Conservation (phyloP, 768 basidiomycete species). For the Mycena rosella region DNA sequence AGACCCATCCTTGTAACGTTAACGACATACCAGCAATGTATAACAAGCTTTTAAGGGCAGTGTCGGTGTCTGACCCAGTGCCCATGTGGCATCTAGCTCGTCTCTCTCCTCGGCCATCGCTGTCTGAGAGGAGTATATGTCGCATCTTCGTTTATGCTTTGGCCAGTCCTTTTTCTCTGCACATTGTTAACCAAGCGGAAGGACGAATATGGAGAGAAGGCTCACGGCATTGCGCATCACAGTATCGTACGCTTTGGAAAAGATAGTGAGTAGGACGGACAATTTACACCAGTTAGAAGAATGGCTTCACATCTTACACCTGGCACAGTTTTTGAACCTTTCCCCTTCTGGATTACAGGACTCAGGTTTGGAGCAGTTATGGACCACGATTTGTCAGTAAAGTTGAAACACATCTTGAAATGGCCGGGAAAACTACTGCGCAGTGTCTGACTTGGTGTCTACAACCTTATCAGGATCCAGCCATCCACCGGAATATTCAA, state of each 20-base stretch:
- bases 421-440: slow-evolving; percentile 3
- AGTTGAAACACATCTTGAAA: background rate
- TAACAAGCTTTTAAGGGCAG: slow-evolving; percentile 9
- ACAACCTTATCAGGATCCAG: too few species aligned
- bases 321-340: slow-evolving; percentile 11
- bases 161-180: slow-evolving; percentile 25
- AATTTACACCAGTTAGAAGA: too few species aligned
- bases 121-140: background rate
- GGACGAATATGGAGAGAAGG: too few species aligned
- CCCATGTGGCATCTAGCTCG: background rate
- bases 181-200: too few species aligned
- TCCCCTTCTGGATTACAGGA: slow-evolving; percentile 14
- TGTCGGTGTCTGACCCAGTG: too few species aligned
- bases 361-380: slow-evolving; percentile 23
- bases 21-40: slow-evolving; percentile 9
- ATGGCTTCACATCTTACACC: slow-evolving; percentile 21
- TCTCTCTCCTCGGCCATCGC: slow-evolving; percentile 14
- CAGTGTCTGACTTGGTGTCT: slow-evolving; percentile 19
- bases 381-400: too few species aligned
- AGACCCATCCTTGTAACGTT: background rate
- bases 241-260: too few species aligned
- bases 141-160: slow-evolving; percentile 24
- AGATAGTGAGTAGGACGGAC: too few species aligned
- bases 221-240: too few species aligned
- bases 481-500: too few species aligned